Percentiles rank a stretch among this genome's conserved stretches.
phyloP scores from a whole-genome alignment of 2,329 filamentous ascomycete genomes.

The Pyrenochaeta sp. region DNA sequence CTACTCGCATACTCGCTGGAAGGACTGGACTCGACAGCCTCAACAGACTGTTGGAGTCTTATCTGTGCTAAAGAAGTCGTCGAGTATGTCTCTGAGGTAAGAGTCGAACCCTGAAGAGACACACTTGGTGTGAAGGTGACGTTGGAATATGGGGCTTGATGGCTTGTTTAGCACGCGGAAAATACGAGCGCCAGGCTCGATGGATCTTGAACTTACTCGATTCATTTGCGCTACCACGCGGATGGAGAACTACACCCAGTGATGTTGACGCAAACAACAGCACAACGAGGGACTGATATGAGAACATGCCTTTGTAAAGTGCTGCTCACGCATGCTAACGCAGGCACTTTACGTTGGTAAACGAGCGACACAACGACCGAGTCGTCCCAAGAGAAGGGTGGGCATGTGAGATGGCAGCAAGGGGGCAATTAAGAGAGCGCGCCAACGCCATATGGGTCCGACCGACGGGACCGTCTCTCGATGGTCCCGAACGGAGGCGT shows the following conservation, averaged over 20 bases:
- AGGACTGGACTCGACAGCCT: constrained; percentile 3
- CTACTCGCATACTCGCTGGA: constrained; percentile 14
- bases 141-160: constrained; percentile 39
- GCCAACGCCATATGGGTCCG: constrained; percentile 20
- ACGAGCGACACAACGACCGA: constrained; percentile 23
- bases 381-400: constrained; percentile 21
- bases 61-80: constrained; percentile 2
- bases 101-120: constrained; percentile 12
- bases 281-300: constrained; percentile 13
- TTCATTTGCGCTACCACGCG: constrained; percentile 24
- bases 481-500: constrained; percentile 14
- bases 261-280: constrained; percentile 24
- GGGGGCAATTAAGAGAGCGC: constrained; percentile 32
- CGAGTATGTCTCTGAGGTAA: constrained; percentile 3
- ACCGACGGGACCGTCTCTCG: constrained; percentile 18
- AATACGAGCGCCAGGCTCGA: constrained; percentile 27
- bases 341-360: constrained; percentile 30
- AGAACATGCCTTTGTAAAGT: constrained; percentile 26
- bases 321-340: constrained; percentile 24
- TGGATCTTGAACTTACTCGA: constrained; percentile 30
- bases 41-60: constrained; percentile 1
- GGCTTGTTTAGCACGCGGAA: constrained; percentile 36
- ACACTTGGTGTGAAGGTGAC: constrained; percentile 23
- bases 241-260: constrained; percentile 27
- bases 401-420: constrained; percentile 19